Base-by-base conservation (phyloP, 805 yeast genomes). In the Kuraishia capsulata region DNA sequence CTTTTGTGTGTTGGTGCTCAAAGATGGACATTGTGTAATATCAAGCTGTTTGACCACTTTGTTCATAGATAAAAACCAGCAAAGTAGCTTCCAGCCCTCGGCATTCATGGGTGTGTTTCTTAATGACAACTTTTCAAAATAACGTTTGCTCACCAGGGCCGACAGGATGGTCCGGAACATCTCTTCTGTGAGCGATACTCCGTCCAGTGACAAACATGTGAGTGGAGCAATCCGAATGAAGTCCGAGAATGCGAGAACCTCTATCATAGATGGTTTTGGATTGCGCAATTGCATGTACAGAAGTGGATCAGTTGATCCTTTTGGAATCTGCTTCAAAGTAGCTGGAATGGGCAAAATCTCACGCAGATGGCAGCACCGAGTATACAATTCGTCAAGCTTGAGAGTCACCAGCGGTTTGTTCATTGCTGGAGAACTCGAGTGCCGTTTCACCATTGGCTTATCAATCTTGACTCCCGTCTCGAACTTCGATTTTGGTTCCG, bases 261-360 rank as follows among this genome's bases (percentile, higher is more conserved):
- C 97, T 45, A 90, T 79, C 64, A 86, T 62, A 0, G 96, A 84
- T 2, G 97, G 97, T 38, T 76, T 68, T n/a, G 96, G 94, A 52
- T 89, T 89, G 50, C 84, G 64, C 42, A 90, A 64, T 50, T 81
- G 86, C 41, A 89, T 56, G 3, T 74, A 54, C 4, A 85, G 78
- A 19, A 89, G 57, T 3, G 96, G 95, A 1, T 84, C 78, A 34
- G 79, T 71, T 21, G 87, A 78, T 18, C 83, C 86, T 51, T 78
- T 78, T 1, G 85, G 84, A 44, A 89, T 69, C 53, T 86, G 95
- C 51, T 82, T 81, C 48, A 85, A 53, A 5, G 90, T 87, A 2
- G 95, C 90, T 3, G 95, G 90, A 36, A 89, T 89, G 2, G 97
- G 97, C 43, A 89, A 57, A 41, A 89, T 89, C 51, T 89, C 97